Base-by-base conservation (phyloP, 352 stramenopile species). In the Phytopythium kandeliae region DNA sequence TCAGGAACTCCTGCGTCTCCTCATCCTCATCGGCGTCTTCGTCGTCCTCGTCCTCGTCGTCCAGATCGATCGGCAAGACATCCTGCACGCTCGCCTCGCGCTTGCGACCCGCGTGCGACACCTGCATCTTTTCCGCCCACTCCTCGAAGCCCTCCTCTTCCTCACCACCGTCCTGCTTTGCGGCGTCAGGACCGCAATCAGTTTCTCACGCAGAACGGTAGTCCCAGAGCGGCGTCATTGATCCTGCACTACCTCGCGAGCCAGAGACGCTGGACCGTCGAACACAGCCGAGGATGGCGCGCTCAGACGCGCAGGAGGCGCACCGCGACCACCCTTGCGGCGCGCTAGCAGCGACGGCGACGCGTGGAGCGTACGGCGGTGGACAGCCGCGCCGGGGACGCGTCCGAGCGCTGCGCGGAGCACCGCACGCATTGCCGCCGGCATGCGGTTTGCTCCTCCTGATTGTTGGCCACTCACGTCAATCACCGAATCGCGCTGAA, bases 1-100 rank as follows among this genome's bases (percentile, higher is more conserved):
- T 70, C 33, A 92, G 47, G 44, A 92, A 88, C 57, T 82, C 65
- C 33, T 86, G 54, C 0, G 65, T 80, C 58, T 89, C 78, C 28
- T 79, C 55, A 37, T 92, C 76, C 1, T 65, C 34, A 4, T 72
- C 61, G 4, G 67, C 60, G n/a, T 61, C 68, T 4, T 72, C 66
- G 16, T 74, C 65, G 12, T 72, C 42, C 35, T 74, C 56, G 2
- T 72, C n/a, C n/a, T n/a, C 58, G 43, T 67, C 66, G 2, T 78
- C 62, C 19, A 63, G 55, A 22, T 64, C 54, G 24, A 55, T 41
- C 34, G 67, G 34, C 38, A 73, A 55, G 60, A 76, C 69, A 33
- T 54, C 46, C 28, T 58, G 46, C 19, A 60, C 48, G 24, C 67
- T 49, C 48, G 63, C 48, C 5, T 51, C 22, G 35, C 60, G 50